A percentile compares a stretch with the other conserved stretches of the same genome.
These are phyloP conservation scores for Aspergillus pseudoglaucus DNA, from an alignment of 2,329 filamentous ascomycete genomes.

Conservation along the genomic window DNA sequence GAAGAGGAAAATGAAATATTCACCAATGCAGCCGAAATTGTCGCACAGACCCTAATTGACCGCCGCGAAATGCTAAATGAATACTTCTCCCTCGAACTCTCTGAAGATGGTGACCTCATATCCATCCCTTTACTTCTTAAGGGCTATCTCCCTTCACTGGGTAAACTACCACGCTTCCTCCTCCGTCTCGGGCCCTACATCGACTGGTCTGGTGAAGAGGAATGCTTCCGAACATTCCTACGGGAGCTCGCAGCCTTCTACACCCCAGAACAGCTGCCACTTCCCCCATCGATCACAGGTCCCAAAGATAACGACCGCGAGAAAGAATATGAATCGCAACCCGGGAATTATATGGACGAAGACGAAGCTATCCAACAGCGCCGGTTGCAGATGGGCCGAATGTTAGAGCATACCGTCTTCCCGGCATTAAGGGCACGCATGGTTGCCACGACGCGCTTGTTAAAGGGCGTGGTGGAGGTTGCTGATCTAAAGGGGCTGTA, in stretches of 20 bases:
- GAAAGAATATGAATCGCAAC: slow-evolving; percentile 1
- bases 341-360: slow-evolving; percentile 35
- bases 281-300: slow-evolving; percentile 15
- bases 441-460: slow-evolving; percentile 70
- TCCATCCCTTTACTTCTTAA: slow-evolving; percentile 80
- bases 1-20: slow-evolving; percentile 53
- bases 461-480: slow-evolving; percentile 75
- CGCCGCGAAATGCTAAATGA: slow-evolving; percentile 81
- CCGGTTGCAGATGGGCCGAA: slow-evolving; percentile 62
- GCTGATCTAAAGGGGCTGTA: slow-evolving; percentile 91
- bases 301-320: not conserved
- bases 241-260: slow-evolving; percentile 84
- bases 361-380: slow-evolving; percentile 44
- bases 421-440: slow-evolving; percentile 78
- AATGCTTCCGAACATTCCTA: slow-evolving; percentile 80
- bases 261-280: slow-evolving; percentile 75
- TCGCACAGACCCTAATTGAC: slow-evolving; percentile 63
- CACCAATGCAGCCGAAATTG: slow-evolving; percentile 57
- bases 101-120: slow-evolving; percentile 66
- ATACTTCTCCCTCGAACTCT: slow-evolving; percentile 85
- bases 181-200: slow-evolving; percentile 83
- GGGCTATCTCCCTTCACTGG: slow-evolving; percentile 77
- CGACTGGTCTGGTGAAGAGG: slow-evolving; percentile 76
- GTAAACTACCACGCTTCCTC: slow-evolving; percentile 83
- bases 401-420: slow-evolving; percentile 81